These are phyloP conservation scores for Closterium sp. DNA, from an alignment of 139 green algal genomes.

Conservation along the genomic window DNA sequence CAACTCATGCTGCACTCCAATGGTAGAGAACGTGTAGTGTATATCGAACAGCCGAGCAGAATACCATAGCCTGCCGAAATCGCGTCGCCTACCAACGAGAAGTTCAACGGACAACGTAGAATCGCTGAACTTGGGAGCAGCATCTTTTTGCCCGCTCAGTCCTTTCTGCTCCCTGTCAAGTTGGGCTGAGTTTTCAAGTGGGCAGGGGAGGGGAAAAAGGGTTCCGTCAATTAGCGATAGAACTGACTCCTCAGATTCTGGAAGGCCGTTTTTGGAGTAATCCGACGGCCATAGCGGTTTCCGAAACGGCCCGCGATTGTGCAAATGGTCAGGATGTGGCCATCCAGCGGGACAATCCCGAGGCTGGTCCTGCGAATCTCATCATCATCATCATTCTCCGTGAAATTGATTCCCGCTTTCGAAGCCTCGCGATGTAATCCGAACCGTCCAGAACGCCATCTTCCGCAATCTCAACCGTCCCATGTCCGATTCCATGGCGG, in stretches of 20 bases:
- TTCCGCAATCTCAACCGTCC: background rate
- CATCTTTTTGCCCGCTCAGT: background rate
- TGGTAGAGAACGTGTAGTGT: too few relatives aligned
- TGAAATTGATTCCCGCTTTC: background rate
- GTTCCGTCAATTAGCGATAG: background rate
- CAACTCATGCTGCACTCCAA: too few relatives aligned
- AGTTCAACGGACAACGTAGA: background rate
- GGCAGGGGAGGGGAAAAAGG: background rate
- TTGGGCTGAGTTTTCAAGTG: background rate
- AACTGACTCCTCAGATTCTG: background rate
- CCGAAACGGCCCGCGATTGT: background rate
- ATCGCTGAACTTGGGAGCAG: background rate
- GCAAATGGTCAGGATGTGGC: too few relatives aligned
- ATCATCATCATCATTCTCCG: background rate
- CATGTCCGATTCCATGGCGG: background rate
- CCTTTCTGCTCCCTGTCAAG: background rate
- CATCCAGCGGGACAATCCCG: background rate
- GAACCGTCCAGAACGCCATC: background rate
- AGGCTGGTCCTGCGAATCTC: background rate
- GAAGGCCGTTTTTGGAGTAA: background rate
- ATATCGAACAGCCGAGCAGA: too few relatives aligned
- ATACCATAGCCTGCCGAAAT: background rate
- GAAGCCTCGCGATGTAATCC: background rate
- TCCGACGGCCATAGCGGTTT: background rate
- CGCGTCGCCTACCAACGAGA: background rate